Base-by-base conservation (phyloP, 495 filamentous ascomycete genomes). In the Bacidia gigantensis region DNA sequence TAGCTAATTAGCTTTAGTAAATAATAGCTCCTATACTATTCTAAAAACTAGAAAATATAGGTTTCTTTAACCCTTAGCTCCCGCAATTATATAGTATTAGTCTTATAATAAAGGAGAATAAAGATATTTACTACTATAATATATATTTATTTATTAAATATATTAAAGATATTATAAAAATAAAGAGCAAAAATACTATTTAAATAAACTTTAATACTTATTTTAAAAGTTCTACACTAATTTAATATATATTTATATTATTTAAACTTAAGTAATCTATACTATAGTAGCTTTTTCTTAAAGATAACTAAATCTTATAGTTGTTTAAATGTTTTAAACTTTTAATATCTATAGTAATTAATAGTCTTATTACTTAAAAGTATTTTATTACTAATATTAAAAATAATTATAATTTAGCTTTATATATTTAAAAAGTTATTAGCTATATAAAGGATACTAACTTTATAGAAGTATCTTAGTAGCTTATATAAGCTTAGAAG, bases 71-170 rank as follows among this genome's bases (percentile, higher is more conserved):
- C 14, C 5, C 17, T 7, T 26, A 49, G 17, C 21, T 49, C 5
- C 26, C 22, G n/a, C 11, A 17, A 17, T 14, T 14, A 12, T 49
- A 49, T 49, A 35, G 25, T 11, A 3, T 14, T 3, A 32, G 25
- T 2, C 23, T 35, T 2, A 49, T 49, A 49, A 32, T 49, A 3
- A n/a, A 32, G 3, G 17, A 49, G 10, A 42, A 18, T 3, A 54
- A 54, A 32, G 14, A 54, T 12, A 54, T 22, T 0, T 49, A 41
- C 2, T 54, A 39, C 20, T 21, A 20, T 0, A 25, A 54, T 50
- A 50, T 54, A 2, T 54, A 54, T 50, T 3, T 54, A 5, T 54
- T 54, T 26, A 11, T 54, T 20, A 40, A 54, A 43, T 1, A 14
- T 9, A 35, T 29, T 29, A 49, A 43, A 17, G 9, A 49, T 23